Conservation (phyloP, 805 yeast genomes). For the Lipomyces lipofer region DNA sequence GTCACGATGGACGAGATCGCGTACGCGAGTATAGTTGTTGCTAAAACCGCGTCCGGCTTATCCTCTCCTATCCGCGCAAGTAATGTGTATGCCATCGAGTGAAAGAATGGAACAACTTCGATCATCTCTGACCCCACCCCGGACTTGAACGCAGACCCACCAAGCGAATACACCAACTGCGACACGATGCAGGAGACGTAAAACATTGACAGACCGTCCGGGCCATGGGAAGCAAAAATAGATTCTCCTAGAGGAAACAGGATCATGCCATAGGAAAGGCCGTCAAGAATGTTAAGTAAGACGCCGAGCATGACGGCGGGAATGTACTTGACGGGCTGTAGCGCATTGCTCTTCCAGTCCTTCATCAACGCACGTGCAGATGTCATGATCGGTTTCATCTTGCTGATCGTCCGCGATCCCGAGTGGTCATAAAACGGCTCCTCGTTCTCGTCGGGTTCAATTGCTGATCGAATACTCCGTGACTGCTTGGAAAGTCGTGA, state of each 20-base stretch:
- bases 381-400: background rate
- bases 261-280: conserved; percentile 95
- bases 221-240: conserved; percentile 73
- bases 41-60: conserved; percentile 52
- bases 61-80: conserved; percentile 55
- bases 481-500: too few relatives aligned
- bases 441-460: too few relatives aligned
- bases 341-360: background rate
- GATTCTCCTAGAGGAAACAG: conserved; percentile 89
- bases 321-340: conserved; percentile 37
- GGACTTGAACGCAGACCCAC: conserved; percentile 84
- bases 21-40: conserved; percentile 85
- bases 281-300: conserved; percentile 84
- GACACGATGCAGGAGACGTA: conserved; percentile 88
- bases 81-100: conserved; percentile 83
- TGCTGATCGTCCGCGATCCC: background rate
- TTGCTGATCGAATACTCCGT: too few relatives aligned
- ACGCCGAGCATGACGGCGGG: conserved; percentile 89
- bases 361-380: background rate
- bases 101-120: conserved; percentile 98
- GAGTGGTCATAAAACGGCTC: too few relatives aligned
- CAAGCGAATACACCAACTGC: conserved; percentile 83
- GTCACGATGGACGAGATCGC: conserved; percentile 83
- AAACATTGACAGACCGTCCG: conserved; percentile 91
- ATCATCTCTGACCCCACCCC: conserved; percentile 99